Percentiles rank a stretch among this genome's conserved stretches.
These are phyloP conservation scores for Ceratobasidium sp. DNA, from an alignment of 1,284 basidiomycete species.

Conservation along the genomic window DNA sequence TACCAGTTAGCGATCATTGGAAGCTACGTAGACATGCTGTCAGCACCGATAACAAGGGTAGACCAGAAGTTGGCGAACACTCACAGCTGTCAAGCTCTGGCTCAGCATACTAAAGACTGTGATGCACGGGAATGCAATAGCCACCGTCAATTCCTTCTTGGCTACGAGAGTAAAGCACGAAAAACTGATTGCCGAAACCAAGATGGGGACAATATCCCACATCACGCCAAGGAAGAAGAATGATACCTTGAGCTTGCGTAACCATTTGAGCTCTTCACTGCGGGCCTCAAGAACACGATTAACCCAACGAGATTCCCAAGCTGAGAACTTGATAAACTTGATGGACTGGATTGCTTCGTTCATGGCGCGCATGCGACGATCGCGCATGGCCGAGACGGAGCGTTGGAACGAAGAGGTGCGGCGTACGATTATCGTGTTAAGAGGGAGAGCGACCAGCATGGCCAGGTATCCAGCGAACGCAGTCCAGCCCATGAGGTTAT, in stretches of 20 bases:
- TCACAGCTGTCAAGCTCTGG: constrained; percentile 41
- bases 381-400: constrained; percentile 23
- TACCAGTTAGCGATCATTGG: constrained; percentile 42
- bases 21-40: constrained; percentile 23
- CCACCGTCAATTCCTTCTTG: constrained; percentile 31
- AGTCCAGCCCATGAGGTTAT: constrained; percentile 40
- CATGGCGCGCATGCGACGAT: constrained; percentile 41
- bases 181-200: constrained; percentile 38
- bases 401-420: constrained; percentile 24
- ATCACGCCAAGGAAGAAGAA: constrained; percentile 17
- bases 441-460: constrained; percentile 35
- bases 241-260: constrained; percentile 19
- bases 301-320: constrained; percentile 40
- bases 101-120: constrained; percentile 36
- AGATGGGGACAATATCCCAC: constrained; percentile 41
- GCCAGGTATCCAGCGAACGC: constrained; percentile 40
- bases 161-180: constrained; percentile 33
- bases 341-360: constrained; percentile 42
- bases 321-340: constrained; percentile 43
- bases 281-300: constrained; percentile 34
- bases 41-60: neutral
- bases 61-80: neutral
- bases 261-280: constrained; percentile 25
- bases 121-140: constrained; percentile 42
- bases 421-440: constrained; percentile 38